Percentiles rank a stretch among this genome's conserved stretches.
Conservation (phyloP, 768 basidiomycete species). For the Naematelia encephala region DNA sequence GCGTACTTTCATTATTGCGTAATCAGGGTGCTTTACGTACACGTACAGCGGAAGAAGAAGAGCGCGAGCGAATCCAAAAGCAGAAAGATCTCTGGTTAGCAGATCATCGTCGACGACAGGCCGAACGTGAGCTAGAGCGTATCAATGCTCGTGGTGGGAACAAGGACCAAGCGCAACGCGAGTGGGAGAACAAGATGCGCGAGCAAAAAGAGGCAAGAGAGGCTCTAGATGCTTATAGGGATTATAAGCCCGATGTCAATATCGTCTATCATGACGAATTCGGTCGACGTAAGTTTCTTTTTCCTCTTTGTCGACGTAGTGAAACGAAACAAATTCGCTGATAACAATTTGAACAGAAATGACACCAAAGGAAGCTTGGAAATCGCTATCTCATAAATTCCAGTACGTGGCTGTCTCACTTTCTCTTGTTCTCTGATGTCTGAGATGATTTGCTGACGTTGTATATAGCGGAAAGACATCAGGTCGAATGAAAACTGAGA, state of each 20-base stretch:
- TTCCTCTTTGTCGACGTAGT: not conserved
- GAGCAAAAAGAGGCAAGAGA: slow-evolving; percentile 88
- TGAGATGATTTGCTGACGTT: not conserved
- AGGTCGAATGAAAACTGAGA: slow-evolving; percentile 96
- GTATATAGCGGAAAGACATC: slow-evolving; percentile 72
- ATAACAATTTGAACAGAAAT: slow-evolving; percentile 29
- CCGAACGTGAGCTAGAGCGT: slow-evolving; percentile 75
- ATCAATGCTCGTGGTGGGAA: slow-evolving; percentile 67
- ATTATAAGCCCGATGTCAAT: slow-evolving; percentile 95
- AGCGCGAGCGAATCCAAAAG: slow-evolving; percentile 76
- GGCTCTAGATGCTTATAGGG: slow-evolving; percentile 74
- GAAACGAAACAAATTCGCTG: slow-evolving; percentile 13
- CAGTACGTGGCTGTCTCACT: slow-evolving; percentile 55
- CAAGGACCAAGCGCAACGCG: slow-evolving; percentile 88
- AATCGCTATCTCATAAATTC: slow-evolving; percentile 94
- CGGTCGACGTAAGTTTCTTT: slow-evolving; percentile 60
- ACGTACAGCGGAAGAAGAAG: slow-evolving; percentile 61
- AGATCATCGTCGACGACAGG: slow-evolving; percentile 69
- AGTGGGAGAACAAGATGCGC: slow-evolving; percentile 86
- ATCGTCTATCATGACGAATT: slow-evolving; percentile 97
- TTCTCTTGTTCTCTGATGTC: not conserved
- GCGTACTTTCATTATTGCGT: slow-evolving; percentile 80
- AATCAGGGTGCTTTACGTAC: slow-evolving; percentile 83
- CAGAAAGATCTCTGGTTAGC: slow-evolving; percentile 88
- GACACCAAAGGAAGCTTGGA: slow-evolving; percentile 97